phyloP scores from a whole-genome alignment of 208 protist genomes.

The Phytomonas sp. region DNA sequence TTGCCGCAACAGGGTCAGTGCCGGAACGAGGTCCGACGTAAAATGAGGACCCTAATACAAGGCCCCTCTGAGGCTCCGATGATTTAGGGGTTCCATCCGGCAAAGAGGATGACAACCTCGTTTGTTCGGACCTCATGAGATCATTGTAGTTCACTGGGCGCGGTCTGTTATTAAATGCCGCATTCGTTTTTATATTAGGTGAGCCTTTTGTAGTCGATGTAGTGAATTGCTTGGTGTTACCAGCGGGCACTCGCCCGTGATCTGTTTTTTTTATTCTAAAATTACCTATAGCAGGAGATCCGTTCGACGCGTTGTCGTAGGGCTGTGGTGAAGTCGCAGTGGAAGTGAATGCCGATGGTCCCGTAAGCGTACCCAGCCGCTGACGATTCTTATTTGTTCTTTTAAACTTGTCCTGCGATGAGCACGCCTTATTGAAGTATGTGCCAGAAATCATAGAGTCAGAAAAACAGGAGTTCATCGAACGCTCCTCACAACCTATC shows the following conservation, averaged over 20 bases:
- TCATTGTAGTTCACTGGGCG: slow-evolving; percentile 39
- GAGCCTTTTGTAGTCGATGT: background rate
- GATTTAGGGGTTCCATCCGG: background rate
- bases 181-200: background rate
- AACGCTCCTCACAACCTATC: background rate
- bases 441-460: background rate
- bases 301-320: background rate
- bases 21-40: background rate
- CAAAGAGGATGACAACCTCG: background rate
- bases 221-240: background rate
- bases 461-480: background rate
- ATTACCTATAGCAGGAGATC: background rate
- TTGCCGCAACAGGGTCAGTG: background rate
- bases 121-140: slow-evolving; percentile 19
- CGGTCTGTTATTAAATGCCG: background rate
- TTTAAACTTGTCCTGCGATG: background rate
- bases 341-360: background rate
- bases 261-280: background rate
- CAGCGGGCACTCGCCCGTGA: background rate
- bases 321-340: background rate
- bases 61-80: background rate
- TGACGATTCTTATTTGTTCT: background rate
- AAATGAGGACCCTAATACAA: background rate
- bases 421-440: background rate
- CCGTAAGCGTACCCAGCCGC: background rate